Evolutionary conservation across 768 basidiomycete genomes (phyloP).

Genomic region (Panaeolus cyanescens): DNA sequence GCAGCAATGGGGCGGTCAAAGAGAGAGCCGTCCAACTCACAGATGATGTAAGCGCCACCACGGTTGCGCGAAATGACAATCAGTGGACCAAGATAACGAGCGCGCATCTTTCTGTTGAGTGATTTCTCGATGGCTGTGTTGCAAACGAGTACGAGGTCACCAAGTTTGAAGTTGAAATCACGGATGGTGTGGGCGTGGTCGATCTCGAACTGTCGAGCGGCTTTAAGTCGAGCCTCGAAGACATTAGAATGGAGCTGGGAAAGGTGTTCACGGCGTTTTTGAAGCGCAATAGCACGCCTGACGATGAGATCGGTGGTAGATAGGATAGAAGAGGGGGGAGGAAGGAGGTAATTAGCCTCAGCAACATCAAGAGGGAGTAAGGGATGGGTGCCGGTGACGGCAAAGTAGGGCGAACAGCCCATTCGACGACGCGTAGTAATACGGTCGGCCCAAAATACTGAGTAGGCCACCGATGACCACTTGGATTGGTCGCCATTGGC

Average conservation of each 20-base stretch:
- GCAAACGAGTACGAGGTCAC: constrained; percentile 33
- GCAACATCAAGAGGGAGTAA: constrained; percentile 31
- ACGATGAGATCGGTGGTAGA: constrained; percentile 25
- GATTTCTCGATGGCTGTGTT: constrained; percentile 33
- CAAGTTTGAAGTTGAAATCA: constrained; percentile 27
- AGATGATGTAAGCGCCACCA: too few species aligned
- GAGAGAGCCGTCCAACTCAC: constrained; percentile 22
- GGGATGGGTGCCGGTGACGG: constrained; percentile 30
- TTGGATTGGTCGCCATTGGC: constrained; percentile 26
- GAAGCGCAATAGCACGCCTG: constrained; percentile 20
- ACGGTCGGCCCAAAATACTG: constrained; percentile 39
- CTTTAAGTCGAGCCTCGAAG: constrained; percentile 10
- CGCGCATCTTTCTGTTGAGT: constrained; percentile 27
- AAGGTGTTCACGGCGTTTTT: constrained; percentile 17
- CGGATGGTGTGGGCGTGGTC: constrained; percentile 20
- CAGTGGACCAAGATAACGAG: too few species aligned
- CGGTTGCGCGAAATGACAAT: constrained; percentile 22
- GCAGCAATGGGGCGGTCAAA: constrained; percentile 12
- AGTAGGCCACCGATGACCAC: constrained; percentile 28
- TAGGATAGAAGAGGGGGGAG: constrained; percentile 15
- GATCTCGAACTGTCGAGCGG: constrained; percentile 16
- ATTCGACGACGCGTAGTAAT: too few species aligned
- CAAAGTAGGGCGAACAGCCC: constrained; percentile 38
- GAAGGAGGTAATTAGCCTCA: constrained; percentile 31
- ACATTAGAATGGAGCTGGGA: constrained; percentile 14